Base-by-base conservation (phyloP, 1,139 yeast species). In the Scheffersomyces segobiensis region DNA sequence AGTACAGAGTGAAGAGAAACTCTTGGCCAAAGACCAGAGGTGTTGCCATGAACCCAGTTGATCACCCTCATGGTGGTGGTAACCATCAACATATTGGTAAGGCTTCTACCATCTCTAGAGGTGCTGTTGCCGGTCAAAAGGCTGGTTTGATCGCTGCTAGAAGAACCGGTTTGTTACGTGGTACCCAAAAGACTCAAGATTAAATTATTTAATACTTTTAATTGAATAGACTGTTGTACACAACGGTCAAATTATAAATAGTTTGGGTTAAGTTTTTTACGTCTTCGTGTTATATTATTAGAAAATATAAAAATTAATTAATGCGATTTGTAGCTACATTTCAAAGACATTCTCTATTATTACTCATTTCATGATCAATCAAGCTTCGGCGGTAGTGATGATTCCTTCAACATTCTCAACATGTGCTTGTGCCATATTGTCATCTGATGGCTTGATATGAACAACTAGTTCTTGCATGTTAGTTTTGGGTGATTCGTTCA, bases 11-110 rank as follows among this genome's bases (percentile, higher is more conserved):
- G 77, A 93, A 93, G 96, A 89, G 98, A 87, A 91, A 93, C 97
- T 91, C 92, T 98, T 87, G 98, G 98, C 93, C 98, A 93, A 81
- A 97, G 97, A 81, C 93, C 93, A 97, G 67, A 22, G 24, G 24
- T 22, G 24, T 22, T 22, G 24, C 24, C 24, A 22, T 22, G 24
- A 22, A 93, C 87, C 98, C 98, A 84, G 98, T 93, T 80, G 98
- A 93, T 83, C 98, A 93, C 87, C 98, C 98, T 82, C 98, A 93
- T 84, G 99, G 99, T 91, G 99, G 99, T 93, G 99, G 99, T 95
- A 95, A 95, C 98, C 99, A 95, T 86, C 99, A 95, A 88, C 99
- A 95, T 84, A 95, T 95, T 88, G 98, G 99, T 93, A 95, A 95
- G 90, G 99, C 99, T 80, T 95, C 99, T 77, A 95, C 99, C 79